Percentiles rank a stretch among this genome's conserved stretches.
Conservation (phyloP, 805 yeast species). For the Yarrowia sp. region DNA sequence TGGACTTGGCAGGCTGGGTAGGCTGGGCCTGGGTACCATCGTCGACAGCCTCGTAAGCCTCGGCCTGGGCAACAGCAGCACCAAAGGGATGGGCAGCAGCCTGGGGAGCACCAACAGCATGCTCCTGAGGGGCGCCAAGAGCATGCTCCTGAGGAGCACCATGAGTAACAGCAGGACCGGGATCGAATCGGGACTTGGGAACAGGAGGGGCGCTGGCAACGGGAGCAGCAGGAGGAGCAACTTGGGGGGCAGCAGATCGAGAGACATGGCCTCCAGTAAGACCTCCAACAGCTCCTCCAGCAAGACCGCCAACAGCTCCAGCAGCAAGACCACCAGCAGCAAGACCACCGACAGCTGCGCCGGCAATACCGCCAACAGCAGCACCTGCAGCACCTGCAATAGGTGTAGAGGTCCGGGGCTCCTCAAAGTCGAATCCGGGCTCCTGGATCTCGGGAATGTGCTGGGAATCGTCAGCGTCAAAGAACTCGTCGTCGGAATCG, state of each 20-base stretch:
- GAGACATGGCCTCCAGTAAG: too few relatives aligned
- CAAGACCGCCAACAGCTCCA: background rate
- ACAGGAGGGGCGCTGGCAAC: background rate
- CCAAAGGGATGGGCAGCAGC: too few relatives aligned
- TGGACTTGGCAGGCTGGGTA: constrained; percentile 15
- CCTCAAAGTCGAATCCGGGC: constrained; percentile 11
- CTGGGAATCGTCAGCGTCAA: constrained; percentile 36
- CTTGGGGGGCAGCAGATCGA: background rate
- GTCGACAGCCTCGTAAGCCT: background rate
- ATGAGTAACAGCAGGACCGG: background rate
- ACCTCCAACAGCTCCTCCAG: background rate
- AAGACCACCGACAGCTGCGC: background rate
- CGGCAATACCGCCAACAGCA: background rate
- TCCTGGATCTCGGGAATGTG: constrained; percentile 19
- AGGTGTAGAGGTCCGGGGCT: background rate
- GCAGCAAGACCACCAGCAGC: background rate
- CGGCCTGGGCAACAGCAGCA: constrained; percentile 11
- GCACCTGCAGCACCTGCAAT: background rate
- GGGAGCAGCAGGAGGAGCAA: background rate
- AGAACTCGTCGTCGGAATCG: constrained; percentile 39
- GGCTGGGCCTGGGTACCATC: constrained; percentile 13
- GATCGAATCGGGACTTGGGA: constrained; percentile 15
- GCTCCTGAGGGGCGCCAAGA: too few relatives aligned
- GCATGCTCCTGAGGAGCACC: too few relatives aligned
- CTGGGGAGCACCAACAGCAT: too few relatives aligned